phyloP scores from a whole-genome alignment of 345 rosid species.

The Syzygium jambos region DNA sequence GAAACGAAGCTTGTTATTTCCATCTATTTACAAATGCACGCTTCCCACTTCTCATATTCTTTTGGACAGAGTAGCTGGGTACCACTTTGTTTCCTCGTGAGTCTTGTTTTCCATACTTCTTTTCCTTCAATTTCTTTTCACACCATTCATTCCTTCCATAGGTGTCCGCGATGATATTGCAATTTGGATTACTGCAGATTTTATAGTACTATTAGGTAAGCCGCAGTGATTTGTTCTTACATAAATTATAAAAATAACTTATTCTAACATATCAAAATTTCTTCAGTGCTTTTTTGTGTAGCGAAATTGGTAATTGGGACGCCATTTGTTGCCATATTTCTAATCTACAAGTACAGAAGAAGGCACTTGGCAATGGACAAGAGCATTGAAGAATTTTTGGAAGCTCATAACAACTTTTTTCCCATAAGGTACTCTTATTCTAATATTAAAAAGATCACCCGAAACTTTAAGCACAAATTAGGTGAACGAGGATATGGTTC shows the following conservation, averaged over 20 bases:
- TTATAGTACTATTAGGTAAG: background rate
- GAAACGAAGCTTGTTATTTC: no score
- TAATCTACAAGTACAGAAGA: background rate
- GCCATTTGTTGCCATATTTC: background rate
- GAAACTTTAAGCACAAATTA: background rate
- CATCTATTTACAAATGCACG: no score
- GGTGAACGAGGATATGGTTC: background rate
- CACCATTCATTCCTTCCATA: no score
- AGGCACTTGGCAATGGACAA: background rate
- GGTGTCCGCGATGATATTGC: background rate
- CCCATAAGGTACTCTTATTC: background rate
- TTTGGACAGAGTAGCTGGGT: no score
- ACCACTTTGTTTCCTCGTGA: no score
- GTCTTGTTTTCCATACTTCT: no score
- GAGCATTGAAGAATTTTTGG: background rate
- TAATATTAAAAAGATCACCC: background rate
- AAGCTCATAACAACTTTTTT: background rate
- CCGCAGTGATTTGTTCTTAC: background rate
- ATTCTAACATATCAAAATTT: background rate
- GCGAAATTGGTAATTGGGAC: background rate
- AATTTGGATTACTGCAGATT: background rate
- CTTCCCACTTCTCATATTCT: no score
- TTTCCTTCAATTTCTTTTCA: no score
- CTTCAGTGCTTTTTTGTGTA: background rate
- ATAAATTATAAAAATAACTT: background rate